These are phyloP conservation scores for Cutaneotrichosporon mucoides DNA, from an alignment of 1,284 basidiomycete species.

Conservation along the genomic window DNA sequence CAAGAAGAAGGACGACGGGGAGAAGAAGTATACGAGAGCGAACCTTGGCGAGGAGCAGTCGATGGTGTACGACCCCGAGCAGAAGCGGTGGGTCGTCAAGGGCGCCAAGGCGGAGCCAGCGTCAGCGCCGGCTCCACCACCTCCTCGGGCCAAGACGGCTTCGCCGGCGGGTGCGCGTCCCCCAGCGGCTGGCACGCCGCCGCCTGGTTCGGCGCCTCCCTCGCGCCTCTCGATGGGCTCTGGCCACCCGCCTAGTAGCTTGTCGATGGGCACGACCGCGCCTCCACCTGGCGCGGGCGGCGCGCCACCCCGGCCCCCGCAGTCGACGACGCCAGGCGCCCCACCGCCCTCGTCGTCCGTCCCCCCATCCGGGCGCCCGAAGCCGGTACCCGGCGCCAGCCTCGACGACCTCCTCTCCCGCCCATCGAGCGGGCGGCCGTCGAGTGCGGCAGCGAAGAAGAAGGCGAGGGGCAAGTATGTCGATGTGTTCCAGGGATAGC, in stretches of 20 bases:
- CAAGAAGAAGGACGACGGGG: constrained; percentile 54
- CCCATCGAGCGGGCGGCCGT: constrained; percentile 41
- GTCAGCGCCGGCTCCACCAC: constrained; percentile 54
- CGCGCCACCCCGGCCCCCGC: not conserved
- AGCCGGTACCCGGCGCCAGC: constrained; percentile 55
- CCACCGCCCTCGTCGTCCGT: too few species aligned
- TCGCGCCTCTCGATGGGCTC: not conserved
- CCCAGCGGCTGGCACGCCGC: not conserved
- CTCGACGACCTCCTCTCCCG: constrained; percentile 47
- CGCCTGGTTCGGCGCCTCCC: not conserved
- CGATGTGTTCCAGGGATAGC: constrained; percentile 37
- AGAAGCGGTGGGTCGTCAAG: constrained; percentile 95
- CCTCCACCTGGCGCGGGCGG: not conserved
- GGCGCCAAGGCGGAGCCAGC: constrained; percentile 63
- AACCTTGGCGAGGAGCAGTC: constrained; percentile 87
- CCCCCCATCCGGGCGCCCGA: constrained; percentile 6
- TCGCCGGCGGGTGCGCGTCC: constrained; percentile 58
- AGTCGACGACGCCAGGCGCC: too few species aligned
- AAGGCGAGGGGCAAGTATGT: constrained; percentile 76
- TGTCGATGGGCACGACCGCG: not conserved
- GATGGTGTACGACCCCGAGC: constrained; percentile 91
- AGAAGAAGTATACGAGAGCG: constrained; percentile 55
- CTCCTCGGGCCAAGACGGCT: constrained; percentile 70
- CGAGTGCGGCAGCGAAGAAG: constrained; percentile 65
- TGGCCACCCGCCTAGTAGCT: too few species aligned